A percentile compares a stretch with the other conserved stretches of the same genome.
Conservation (phyloP, 129 eudicot genomes). For the Ambrosia trifida region DNA sequence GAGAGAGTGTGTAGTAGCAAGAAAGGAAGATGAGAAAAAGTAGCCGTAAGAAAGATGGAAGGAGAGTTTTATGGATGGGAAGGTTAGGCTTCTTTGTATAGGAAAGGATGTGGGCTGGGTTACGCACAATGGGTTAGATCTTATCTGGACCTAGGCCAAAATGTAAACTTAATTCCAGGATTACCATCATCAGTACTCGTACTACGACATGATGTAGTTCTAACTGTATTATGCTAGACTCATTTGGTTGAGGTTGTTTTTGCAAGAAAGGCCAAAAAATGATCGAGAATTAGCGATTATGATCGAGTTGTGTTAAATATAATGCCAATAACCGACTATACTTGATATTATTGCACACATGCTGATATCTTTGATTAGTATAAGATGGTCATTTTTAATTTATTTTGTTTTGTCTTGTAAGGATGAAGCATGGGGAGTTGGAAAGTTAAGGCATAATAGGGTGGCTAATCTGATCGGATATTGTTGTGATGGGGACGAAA, state of each 20-base stretch:
- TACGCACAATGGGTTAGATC: no score
- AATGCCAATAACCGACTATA: slow-evolving; percentile 1
- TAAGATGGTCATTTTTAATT: neutral
- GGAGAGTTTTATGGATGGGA: no score
- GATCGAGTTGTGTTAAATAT: neutral
- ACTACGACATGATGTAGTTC: no score
- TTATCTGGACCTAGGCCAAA: no score
- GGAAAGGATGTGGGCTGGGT: no score
- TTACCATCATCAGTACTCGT: no score
- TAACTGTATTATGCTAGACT: no score
- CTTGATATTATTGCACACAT: neutral
- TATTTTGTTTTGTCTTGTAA: slow-evolving; percentile 18
- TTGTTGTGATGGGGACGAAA: slow-evolving; percentile 90
- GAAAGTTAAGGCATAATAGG: slow-evolving; percentile 79
- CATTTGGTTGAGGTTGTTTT: neutral
- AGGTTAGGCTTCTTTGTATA: no score
- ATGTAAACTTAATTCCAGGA: no score
- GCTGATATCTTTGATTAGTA: neutral
- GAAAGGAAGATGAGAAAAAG: no score
- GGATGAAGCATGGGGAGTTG: slow-evolving; percentile 96
- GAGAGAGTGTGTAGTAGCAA: no score
- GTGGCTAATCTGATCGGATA: slow-evolving; percentile 81
- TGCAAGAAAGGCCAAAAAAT: neutral
- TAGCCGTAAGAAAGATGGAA: no score
- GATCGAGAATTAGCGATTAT: neutral